Conservation (phyloP, 2,329 filamentous ascomycete species). For the Exophiala sp. region DNA sequence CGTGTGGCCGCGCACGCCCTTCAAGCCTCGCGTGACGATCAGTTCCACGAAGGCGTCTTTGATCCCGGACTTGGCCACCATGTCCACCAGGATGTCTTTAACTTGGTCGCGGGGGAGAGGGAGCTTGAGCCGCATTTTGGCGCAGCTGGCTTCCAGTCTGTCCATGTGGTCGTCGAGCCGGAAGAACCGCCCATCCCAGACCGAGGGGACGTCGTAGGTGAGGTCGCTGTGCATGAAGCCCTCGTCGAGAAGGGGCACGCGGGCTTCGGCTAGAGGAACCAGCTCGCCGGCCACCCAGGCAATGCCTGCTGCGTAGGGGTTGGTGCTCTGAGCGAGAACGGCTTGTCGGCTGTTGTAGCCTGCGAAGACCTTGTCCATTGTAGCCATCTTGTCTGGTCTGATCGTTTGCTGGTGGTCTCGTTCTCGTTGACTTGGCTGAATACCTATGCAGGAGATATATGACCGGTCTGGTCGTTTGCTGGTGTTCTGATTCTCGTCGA, state of each 20-base stretch:
- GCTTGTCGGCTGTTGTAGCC: slow-evolving; percentile 35
- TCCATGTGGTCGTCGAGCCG: slow-evolving; percentile 47
- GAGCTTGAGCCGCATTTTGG: slow-evolving; percentile 43
- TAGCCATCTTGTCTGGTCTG: slow-evolving; percentile 33
- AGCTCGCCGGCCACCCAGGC: slow-evolving; percentile 45
- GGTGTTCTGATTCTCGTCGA: no score
- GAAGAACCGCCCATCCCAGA: slow-evolving; percentile 50
- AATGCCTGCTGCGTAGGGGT: slow-evolving; percentile 42
- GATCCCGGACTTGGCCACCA: slow-evolving; percentile 45
- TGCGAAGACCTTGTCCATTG: slow-evolving; percentile 42
- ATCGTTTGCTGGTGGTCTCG: no score
- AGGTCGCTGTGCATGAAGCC: slow-evolving; percentile 50
- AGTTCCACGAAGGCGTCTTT: slow-evolving; percentile 48
- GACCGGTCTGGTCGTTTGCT: no score
- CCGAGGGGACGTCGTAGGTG: slow-evolving; percentile 49
- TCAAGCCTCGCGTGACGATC: slow-evolving; percentile 47
- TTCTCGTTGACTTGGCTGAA: no score
- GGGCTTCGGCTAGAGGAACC: slow-evolving; percentile 42
- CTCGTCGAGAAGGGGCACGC: slow-evolving; percentile 49
- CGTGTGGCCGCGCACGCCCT: slow-evolving; percentile 37
- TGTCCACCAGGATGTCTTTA: slow-evolving; percentile 39
- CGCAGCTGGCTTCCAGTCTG: slow-evolving; percentile 41
- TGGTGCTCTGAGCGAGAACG: slow-evolving; percentile 34
- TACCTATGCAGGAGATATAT: no score
- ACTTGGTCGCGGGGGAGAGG: slow-evolving; percentile 41